phyloP scores from a whole-genome alignment of 2,329 filamentous ascomycete genomes.

The Penicillium sclerotiorum region DNA sequence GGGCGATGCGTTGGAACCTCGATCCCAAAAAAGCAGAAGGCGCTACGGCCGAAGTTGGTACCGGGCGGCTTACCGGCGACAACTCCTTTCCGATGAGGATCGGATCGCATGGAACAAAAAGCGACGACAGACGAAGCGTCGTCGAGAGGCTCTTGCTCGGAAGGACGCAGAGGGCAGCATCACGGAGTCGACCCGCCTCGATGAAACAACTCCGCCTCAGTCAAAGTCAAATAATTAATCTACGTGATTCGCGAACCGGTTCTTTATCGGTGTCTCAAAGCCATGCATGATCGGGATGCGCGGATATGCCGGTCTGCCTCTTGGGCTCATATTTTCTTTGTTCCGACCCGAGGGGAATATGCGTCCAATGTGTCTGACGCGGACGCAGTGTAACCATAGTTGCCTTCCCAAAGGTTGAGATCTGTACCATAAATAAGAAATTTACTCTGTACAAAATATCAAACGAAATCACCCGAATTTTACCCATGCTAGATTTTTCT shows the following conservation, averaged over 20 bases:
- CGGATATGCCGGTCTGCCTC: not conserved
- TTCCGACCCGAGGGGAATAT: not conserved
- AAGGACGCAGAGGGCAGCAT: not conserved
- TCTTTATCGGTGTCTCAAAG: not conserved
- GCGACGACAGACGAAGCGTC: conserved; percentile 6
- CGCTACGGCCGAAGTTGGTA: conserved; percentile 1
- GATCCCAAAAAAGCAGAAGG: not conserved
- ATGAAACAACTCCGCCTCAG: not conserved
- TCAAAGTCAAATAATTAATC: no score
- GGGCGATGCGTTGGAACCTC: no score
- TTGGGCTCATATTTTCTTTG: not conserved
- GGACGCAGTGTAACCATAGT: not conserved
- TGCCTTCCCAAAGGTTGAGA: not conserved
- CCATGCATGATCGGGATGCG: not conserved
- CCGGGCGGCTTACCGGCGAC: not conserved
- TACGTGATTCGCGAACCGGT: conserved; percentile 1
- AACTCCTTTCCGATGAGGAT: not conserved
- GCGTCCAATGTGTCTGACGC: not conserved
- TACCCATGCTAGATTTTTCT: no score
- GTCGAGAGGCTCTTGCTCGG: conserved; percentile 1
- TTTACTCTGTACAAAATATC: not conserved
- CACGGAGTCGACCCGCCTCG: no score
- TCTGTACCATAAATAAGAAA: not conserved
- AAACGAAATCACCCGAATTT: not conserved
- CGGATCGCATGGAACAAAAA: conserved; percentile 8